Evolutionary conservation across 495 filamentous ascomycete genomes (phyloP), one percentile per base, ranked within the genome.

Genomic region (Xylaria flabelliformis): DNA sequence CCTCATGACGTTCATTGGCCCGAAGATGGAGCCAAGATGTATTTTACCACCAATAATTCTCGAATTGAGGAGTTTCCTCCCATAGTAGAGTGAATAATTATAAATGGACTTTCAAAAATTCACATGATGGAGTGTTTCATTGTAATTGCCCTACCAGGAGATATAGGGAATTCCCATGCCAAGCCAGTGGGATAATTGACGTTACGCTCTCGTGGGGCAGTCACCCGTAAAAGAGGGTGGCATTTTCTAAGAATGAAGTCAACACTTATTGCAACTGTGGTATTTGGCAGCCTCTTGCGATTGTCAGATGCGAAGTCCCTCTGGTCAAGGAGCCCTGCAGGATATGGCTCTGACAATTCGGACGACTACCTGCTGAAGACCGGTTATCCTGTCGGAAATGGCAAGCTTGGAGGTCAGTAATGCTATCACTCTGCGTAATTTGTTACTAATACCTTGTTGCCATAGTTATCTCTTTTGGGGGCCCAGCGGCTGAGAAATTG

Each of bases 341-440:
- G 74, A 77, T 21, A 76, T 59, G 26, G 75, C 74, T 42, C 80
- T 74, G 26, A 77, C 71, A 7, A 72, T 58, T 61, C 68, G 48
- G 59, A 69, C 58, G 2, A 68, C 70, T 70, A 72, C 9, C 2
- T 83, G 5, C 70, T 80, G 58, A 76, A 73, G 32, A 73, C 78
- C 3, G 76, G 76, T 10, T 83, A 82, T 61, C 77, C 80, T 17
- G 15, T 83, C 17, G 82, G 82, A 10, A 83, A 83, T 75, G 82
- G 82, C 15, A 77, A 77, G 48, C 68, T 82, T 19, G 82, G 81
- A 64, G 74, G 76, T 76, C 15, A 73, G 65, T 5, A 32, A 34
- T 6, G 7, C 19, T 42, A 29, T 34, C 46, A 2, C 4, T 29
- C 34, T 13, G 12, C 1, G 24, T 62, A 7, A 1, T 70, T 10